Evolutionary conservation across 73 alveolate genomes (phyloP).

Genomic region (Effrenium voratum): DNA sequence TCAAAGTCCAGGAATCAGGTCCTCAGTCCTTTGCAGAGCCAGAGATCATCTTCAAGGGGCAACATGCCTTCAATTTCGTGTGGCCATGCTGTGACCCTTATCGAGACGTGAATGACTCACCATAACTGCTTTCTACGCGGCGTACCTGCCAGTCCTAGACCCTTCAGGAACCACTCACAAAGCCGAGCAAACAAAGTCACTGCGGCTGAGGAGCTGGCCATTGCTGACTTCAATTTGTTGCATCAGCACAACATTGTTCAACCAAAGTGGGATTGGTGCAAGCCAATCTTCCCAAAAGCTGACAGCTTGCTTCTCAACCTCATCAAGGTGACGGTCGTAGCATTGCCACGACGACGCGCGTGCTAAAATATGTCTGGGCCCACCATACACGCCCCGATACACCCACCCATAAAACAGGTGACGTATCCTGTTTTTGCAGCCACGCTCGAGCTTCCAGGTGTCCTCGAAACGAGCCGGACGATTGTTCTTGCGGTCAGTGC

Average conservation of each 20-base stretch:
- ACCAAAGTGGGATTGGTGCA: background rate
- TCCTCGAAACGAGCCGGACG: background rate
- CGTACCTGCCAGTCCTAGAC: no score
- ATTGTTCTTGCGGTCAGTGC: background rate
- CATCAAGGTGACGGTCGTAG: background rate
- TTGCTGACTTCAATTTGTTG: background rate
- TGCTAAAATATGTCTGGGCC: no score
- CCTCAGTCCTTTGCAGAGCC: no score
- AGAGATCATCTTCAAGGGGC: no score
- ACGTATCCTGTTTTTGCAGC: background rate
- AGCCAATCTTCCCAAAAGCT: constrained; percentile 6
- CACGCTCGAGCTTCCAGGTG: constrained; percentile 2
- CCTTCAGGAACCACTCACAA: no score
- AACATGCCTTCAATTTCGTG: no score
- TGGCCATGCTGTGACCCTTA: no score
- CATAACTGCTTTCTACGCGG: no score
- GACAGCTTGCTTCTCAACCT: constrained; percentile 37
- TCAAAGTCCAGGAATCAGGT: no score
- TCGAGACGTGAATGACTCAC: no score
- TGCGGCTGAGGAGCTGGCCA: background rate
- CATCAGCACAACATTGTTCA: constrained; percentile 26
- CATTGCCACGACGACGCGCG: background rate
- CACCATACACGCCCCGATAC: background rate
- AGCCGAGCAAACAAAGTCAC: background rate
- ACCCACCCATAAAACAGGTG: background rate